phyloP scores from a whole-genome alignment of 176 grass and related monocot species.

The Phragmites australis region DNA sequence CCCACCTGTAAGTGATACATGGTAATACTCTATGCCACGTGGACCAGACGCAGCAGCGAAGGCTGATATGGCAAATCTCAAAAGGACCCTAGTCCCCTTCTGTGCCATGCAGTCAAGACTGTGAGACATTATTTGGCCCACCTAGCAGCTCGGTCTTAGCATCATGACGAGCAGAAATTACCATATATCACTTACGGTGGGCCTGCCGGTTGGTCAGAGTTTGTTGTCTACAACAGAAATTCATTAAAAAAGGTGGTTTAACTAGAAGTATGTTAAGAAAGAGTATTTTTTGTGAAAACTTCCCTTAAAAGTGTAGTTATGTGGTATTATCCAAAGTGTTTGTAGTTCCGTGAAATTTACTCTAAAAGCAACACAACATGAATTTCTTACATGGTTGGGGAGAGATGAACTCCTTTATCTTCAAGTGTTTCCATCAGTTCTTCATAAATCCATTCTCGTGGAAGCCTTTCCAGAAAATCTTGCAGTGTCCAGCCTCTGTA shows the following conservation, averaged over 20 bases:
- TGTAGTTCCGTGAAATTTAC: not conserved
- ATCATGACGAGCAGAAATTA: not conserved
- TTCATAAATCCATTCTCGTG: slow-evolving; percentile 99
- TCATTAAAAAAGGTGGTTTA: slow-evolving; percentile 1
- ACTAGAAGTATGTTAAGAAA: not conserved
- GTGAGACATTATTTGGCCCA: not conserved
- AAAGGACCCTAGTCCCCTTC: not conserved
- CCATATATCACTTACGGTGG: not conserved
- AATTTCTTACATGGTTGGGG: slow-evolving; percentile 87
- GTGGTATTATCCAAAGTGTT: not conserved
- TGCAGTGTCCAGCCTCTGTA: slow-evolving; percentile 82
- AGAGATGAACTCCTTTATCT: slow-evolving; percentile 90
- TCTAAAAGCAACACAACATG: slow-evolving; percentile 17
- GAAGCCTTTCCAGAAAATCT: slow-evolving; percentile 94
- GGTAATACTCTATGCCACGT: not conserved
- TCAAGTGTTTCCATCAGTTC: slow-evolving; percentile 92
- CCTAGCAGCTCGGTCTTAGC: not conserved
- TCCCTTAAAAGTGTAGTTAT: not conserved
- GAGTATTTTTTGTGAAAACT: not conserved
- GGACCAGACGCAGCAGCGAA: not conserved
- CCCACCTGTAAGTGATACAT: not conserved
- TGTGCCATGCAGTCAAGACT: not conserved
- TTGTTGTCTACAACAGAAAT: not conserved
- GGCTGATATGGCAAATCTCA: not conserved
- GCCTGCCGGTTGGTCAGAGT: not conserved